Evolutionary conservation across 805 yeast genomes (phyloP).

Genomic region (Zygosaccharomyces pseudorouxii): DNA sequence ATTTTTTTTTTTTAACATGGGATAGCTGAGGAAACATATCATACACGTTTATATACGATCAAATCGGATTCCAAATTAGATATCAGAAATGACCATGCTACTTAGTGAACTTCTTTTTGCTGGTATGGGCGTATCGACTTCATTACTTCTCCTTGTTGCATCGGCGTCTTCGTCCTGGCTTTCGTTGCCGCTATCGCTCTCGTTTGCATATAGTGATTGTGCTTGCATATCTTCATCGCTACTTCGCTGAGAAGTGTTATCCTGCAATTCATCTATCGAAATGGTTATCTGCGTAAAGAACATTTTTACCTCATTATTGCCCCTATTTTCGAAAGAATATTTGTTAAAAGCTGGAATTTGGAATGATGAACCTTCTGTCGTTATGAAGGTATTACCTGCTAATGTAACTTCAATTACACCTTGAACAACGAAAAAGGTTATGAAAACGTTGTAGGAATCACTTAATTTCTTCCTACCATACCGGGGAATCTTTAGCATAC

Average conservation of each 20-base stretch:
- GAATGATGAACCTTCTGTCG: conserved; percentile 69
- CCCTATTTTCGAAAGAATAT: conserved; percentile 63
- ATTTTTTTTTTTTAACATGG: not conserved
- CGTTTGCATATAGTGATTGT: not conserved
- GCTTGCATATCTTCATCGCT: conserved; percentile 3
- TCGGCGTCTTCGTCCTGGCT: not conserved
- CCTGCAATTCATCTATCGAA: not conserved
- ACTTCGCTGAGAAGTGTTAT: not conserved
- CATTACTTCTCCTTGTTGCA: not conserved
- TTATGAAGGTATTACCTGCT: conserved; percentile 53
- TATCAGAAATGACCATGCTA: conserved; percentile 23
- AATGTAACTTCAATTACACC: conserved; percentile 70
- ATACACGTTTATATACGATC: not conserved
- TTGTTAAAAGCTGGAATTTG: conserved; percentile 75
- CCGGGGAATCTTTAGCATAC: conserved; percentile 61
- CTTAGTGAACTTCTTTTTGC: conserved; percentile 12
- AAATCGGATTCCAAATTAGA: conserved; percentile 1
- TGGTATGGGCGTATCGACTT: not conserved
- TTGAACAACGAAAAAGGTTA: conserved; percentile 67
- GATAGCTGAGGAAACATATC: not conserved
- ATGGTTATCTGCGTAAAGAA: conserved; percentile 68
- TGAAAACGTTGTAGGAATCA: conserved; percentile 52
- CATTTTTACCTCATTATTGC: conserved; percentile 52
- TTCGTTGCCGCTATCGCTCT: not conserved
- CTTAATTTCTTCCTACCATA: conserved; percentile 61